Evolutionary conservation across 208 protist species (phyloP).

Genomic region (Porcisia hertigi): DNA sequence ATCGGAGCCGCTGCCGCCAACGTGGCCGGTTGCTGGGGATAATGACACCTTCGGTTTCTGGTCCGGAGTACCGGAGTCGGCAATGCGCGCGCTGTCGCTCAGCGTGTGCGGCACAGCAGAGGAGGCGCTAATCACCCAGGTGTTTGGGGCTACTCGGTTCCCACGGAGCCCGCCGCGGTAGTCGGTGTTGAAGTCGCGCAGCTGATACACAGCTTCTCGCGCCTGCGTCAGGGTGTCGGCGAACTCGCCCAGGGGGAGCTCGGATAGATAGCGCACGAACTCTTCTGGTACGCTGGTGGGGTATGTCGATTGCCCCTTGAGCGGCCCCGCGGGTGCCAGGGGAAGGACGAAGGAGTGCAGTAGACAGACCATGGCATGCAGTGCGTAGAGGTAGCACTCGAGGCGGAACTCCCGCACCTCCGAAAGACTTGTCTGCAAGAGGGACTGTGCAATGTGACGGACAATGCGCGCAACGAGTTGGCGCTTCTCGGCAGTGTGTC

Average conservation of each 20-base stretch:
- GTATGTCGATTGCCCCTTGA: constrained; percentile 3
- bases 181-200: constrained; percentile 59
- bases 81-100: constrained; percentile 24
- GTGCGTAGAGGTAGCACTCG: constrained; percentile 53
- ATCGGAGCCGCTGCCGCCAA: background rate
- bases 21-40: background rate
- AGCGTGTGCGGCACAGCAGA: constrained; percentile 35
- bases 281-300: background rate
- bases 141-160: background rate
- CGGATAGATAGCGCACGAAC: constrained; percentile 38
- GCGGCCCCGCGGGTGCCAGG: background rate
- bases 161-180: constrained; percentile 45
- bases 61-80: background rate
- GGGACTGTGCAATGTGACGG: constrained; percentile 22
- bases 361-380: constrained; percentile 70
- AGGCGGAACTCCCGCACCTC: constrained; percentile 28
- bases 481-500: constrained; percentile 26
- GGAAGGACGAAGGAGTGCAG: constrained; percentile 75
- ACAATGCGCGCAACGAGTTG: constrained; percentile 10
- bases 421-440: constrained; percentile 7
- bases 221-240: constrained; percentile 39
- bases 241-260: constrained; percentile 39
- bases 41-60: background rate
- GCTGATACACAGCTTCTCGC: constrained; percentile 54
- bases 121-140: background rate